Evolutionary conservation across 345 rosid genomes (phyloP), one percentile per base, ranked within the genome.

Genomic region (Triadica sebifera): DNA sequence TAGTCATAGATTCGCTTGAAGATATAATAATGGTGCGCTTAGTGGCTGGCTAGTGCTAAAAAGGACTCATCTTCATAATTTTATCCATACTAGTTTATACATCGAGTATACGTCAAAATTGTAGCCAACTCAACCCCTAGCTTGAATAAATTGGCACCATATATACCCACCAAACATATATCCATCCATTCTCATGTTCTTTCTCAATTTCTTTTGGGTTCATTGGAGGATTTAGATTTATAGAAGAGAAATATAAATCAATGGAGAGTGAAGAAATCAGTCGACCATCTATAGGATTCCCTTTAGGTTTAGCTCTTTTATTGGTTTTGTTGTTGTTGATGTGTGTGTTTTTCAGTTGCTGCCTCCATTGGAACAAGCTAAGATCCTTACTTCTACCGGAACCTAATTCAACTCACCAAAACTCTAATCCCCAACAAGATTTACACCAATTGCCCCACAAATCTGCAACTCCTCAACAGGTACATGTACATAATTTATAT

Each of bases 241-340:
- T 29, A 29, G 34, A 29, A 8, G 34, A 19, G 8, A 43, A 29
- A 45, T 15, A 12, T 56, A 19, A 57, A 19, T 12, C 0, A 0
- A 70, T 74, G 81, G 79, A 53, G 66, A 75, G 63, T 13, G 72
- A 73, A 25, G 77, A 73, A 29, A 16, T 77, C 12, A 59, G 6
- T 43, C 76, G 82, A 46, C 83, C 86, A 5, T 59, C 75, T 11
- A 50, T 86, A 45, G 73, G 78, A n/a, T 84, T 84, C 38, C 89
- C 84, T 57, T 59, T 86, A 10, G 87, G 85, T 19, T 72, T 82
- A 12, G 81, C 72, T 41, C 74, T 86, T 69, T 75, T 84, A 34
- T n/a, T 82, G 53, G 1, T 79, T 41, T 19, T 70, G 39, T 70
- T 86, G 29, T 52, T 79, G 7, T 38, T 77, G 70, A 80, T 81